Conservation (phyloP, 2,329 filamentous ascomycete genomes). For the Fusarium mangiferae region DNA sequence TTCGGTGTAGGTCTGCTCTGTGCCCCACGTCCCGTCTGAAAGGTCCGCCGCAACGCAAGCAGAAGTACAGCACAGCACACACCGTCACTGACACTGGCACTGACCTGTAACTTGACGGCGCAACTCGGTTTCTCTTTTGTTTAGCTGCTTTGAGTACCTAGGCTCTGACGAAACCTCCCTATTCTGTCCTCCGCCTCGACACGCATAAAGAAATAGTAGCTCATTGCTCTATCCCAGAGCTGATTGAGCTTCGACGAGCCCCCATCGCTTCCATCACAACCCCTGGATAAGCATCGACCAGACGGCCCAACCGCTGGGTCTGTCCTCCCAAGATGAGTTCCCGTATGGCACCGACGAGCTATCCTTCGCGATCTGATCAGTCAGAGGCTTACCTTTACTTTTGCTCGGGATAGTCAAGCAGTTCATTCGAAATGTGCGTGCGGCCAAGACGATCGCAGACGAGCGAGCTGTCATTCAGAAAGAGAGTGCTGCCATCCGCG, state of each 20-base stretch:
- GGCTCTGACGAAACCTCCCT: conserved; percentile 20
- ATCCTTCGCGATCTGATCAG: conserved; percentile 3
- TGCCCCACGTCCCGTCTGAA: conserved; percentile 45
- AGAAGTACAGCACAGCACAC: conserved; percentile 35
- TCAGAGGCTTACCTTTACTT: conserved; percentile 22
- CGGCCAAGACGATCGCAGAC: conserved; percentile 98
- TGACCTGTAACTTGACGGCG: conserved; percentile 37
- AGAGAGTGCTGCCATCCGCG: conserved; percentile 96
- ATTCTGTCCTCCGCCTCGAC: neutral
- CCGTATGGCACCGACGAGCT: conserved; percentile 44
- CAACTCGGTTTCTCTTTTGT: conserved; percentile 36
- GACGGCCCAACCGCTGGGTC: conserved; percentile 48
- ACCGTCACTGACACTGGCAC: conserved; percentile 33
- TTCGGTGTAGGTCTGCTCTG: conserved; percentile 22
- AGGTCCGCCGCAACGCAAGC: conserved; percentile 41
- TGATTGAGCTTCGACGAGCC: conserved; percentile 38
- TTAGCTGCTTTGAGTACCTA: conserved; percentile 41
- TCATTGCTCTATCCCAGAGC: conserved; percentile 27
- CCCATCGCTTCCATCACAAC: conserved; percentile 25
- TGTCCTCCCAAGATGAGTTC: conserved; percentile 54
- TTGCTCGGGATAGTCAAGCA: conserved; percentile 80
- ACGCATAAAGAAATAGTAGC: neutral
- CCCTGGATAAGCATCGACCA: conserved; percentile 44
- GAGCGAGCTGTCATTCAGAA: conserved; percentile 98
- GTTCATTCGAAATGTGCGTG: conserved; percentile 99